Conservation (phyloP, 257 asterid species). For the Fraxinus excelsior region DNA sequence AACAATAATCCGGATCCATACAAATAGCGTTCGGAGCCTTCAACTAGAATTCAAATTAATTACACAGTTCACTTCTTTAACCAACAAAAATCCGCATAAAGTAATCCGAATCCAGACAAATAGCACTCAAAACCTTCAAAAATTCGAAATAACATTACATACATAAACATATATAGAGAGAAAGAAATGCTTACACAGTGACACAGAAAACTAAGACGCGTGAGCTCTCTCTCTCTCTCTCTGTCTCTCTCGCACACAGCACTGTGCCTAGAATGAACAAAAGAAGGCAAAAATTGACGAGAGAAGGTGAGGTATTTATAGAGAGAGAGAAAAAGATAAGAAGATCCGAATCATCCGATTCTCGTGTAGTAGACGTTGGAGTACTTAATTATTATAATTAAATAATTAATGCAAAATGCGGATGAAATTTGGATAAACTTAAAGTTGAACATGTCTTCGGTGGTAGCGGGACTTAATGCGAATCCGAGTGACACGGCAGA, state of each 20-base stretch:
- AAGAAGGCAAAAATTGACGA: slow-evolving; percentile 20
- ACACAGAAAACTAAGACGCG: slow-evolving; percentile 30
- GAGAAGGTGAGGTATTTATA: slow-evolving; percentile 51
- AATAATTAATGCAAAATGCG: slow-evolving; percentile 30
- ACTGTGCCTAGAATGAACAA: not conserved
- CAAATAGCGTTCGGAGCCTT: not conserved
- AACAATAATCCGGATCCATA: not conserved
- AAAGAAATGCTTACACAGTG: slow-evolving; percentile 37
- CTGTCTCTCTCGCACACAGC: slow-evolving; percentile 21
- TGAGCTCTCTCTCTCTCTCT: slow-evolving; percentile 25
- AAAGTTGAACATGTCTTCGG: slow-evolving; percentile 23
- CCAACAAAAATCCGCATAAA: not conserved
- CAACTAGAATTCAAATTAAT: not conserved
- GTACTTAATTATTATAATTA: slow-evolving; percentile 6
- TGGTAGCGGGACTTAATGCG: slow-evolving; percentile 34
- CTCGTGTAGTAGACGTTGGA: slow-evolving; percentile 37
- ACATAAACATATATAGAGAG: not conserved
- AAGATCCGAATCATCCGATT: slow-evolving; percentile 73
- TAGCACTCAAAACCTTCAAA: not conserved
- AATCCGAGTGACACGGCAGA: slow-evolving; percentile 39
- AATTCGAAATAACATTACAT: not conserved
- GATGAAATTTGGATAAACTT: slow-evolving; percentile 43
- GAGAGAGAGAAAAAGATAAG: slow-evolving; percentile 35
- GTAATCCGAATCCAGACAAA: not conserved
- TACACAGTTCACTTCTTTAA: not conserved